These are phyloP conservation scores for Naegleria lovaniensis DNA, from an alignment of 208 protist species.

Conservation along the genomic window DNA sequence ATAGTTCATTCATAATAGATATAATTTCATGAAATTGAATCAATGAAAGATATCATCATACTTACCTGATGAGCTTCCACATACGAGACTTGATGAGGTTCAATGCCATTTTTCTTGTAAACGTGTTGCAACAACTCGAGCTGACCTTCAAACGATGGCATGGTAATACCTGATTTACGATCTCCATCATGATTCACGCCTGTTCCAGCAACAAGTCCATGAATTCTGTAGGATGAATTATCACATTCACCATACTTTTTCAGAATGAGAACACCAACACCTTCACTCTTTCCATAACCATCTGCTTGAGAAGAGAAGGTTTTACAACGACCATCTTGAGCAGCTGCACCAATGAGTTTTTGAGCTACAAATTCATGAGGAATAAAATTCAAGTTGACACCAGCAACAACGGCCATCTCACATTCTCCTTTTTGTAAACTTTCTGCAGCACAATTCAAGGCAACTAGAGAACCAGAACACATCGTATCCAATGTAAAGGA, in stretches of 20 bases:
- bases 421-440: constrained; percentile 36
- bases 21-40: too few species aligned
- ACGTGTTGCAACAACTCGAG: constrained; percentile 34
- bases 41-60: too few species aligned
- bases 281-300: constrained; percentile 61
- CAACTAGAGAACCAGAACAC: constrained; percentile 60
- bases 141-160: constrained; percentile 42
- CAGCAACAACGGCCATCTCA: constrained; percentile 28
- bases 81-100: constrained; percentile 42
- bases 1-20: too few species aligned
- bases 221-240: neutral
- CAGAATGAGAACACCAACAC: constrained; percentile 51
- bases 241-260: too few species aligned
- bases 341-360: neutral
- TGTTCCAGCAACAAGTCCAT: constrained; percentile 38
- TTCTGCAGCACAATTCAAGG: constrained; percentile 47
- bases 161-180: constrained; percentile 20
- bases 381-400: constrained; percentile 48
- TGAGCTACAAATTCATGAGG: constrained; percentile 23
- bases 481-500: constrained; percentile 58
- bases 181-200: constrained; percentile 56
- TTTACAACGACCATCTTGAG: constrained; percentile 50
- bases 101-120: constrained; percentile 29
- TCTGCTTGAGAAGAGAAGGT: constrained; percentile 57
- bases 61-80: constrained; percentile 40